Percentiles rank a stretch among this genome's conserved stretches.
phyloP scores from a whole-genome alignment of 2,329 filamentous ascomycete species.

The Botrytis pseudocinerea region DNA sequence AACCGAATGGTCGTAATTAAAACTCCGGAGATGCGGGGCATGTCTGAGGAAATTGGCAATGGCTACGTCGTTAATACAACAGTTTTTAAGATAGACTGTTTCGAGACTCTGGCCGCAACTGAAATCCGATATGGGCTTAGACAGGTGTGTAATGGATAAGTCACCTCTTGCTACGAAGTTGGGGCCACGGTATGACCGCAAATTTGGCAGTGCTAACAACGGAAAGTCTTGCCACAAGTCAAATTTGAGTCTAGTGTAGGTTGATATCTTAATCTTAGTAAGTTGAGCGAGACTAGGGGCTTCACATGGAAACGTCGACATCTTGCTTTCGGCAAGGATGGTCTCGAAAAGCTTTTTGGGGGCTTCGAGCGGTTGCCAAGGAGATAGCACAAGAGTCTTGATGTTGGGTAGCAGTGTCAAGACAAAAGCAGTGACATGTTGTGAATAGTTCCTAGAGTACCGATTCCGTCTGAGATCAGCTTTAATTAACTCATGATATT shows the following conservation, averaged over 20 bases:
- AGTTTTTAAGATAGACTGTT: neutral
- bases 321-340: neutral
- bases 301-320: neutral
- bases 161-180: neutral
- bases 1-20: neutral
- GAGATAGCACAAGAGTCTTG: neutral
- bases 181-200: neutral
- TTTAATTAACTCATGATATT: neutral
- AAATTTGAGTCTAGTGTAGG: neutral
- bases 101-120: neutral
- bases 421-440: neutral
- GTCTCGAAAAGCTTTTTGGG: neutral
- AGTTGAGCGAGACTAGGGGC: neutral
- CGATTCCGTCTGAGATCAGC: neutral
- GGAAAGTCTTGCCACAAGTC: neutral
- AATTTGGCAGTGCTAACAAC: neutral
- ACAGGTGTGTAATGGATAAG: neutral
- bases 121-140: neutral
- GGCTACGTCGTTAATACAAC: neutral
- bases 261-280: neutral
- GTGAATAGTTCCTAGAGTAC: neutral
- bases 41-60: conserved; percentile 14
- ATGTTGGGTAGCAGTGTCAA: neutral
- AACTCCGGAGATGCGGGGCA: neutral
- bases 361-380: neutral